phyloP scores from a whole-genome alignment of 345 rosid genomes.

The Syzygium oleosum region DNA sequence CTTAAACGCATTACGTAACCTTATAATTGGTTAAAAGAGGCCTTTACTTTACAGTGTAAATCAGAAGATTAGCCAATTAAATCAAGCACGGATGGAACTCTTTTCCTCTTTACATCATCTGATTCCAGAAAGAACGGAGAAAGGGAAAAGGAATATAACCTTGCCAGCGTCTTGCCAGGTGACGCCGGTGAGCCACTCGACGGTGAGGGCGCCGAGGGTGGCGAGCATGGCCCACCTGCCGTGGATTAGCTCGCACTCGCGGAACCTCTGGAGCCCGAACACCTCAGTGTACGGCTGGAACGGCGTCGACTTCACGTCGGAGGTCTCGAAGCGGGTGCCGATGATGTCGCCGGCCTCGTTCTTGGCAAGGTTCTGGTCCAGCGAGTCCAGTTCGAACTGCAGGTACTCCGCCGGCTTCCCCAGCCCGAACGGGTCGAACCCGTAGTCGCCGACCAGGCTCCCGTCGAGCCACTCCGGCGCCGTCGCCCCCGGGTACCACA shows the following conservation, averaged over 20 bases:
- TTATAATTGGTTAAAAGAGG: neutral
- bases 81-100: neutral
- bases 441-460: constrained; percentile 62
- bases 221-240: constrained; percentile 87
- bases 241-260: constrained; percentile 75
- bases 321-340: constrained; percentile 41
- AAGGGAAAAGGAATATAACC: constrained; percentile 12
- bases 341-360: constrained; percentile 44
- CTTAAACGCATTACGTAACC: neutral
- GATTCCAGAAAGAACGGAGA: neutral
- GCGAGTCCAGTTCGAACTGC: constrained; percentile 60
- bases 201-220: constrained; percentile 61
- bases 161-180: constrained; percentile 87
- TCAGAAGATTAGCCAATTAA: neutral
- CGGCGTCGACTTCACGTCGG: constrained; percentile 52
- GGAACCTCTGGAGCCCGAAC: constrained; percentile 66
- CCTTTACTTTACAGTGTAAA: neutral
- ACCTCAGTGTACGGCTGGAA: constrained; percentile 73
- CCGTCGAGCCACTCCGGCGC: constrained; percentile 66
- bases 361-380: constrained; percentile 75
- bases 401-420: constrained; percentile 72
- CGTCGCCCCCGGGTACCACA: constrained; percentile 68
- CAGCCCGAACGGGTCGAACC: constrained; percentile 69
- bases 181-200: constrained; percentile 69
- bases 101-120: neutral